Evolutionary conservation across 768 basidiomycete species (phyloP).

Genomic region (Tylopilus sp.): DNA sequence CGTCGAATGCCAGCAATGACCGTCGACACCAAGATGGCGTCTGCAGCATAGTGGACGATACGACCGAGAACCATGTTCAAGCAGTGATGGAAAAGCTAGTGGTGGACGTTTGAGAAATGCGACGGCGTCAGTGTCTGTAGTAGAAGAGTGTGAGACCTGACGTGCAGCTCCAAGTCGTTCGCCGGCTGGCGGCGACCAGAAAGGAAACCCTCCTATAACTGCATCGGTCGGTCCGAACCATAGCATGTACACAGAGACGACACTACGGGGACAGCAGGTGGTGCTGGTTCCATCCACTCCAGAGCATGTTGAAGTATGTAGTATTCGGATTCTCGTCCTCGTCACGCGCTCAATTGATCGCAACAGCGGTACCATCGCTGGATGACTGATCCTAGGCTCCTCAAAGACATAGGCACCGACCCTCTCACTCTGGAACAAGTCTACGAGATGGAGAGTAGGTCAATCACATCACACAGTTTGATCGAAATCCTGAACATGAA

Average conservation of each 20-base stretch:
- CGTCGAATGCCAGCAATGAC: slow-evolving; percentile 88
- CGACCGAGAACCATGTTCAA: slow-evolving; percentile 60
- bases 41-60: slow-evolving; percentile 78
- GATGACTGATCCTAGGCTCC: slow-evolving; percentile 78
- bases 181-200: slow-evolving; percentile 3
- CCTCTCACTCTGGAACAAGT: slow-evolving; percentile 78
- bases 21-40: slow-evolving; percentile 83
- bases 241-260: slow-evolving; percentile 25
- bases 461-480: not conserved
- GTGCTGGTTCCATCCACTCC: slow-evolving; percentile 80
- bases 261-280: slow-evolving; percentile 62
- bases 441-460: slow-evolving; percentile 83
- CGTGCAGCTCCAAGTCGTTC: not conserved
- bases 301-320: slow-evolving; percentile 40
- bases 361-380: slow-evolving; percentile 78
- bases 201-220: slow-evolving; percentile 18
- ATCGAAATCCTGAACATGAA: not conserved
- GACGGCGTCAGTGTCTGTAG: not conserved
- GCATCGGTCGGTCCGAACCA: not conserved
- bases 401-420: slow-evolving; percentile 80
- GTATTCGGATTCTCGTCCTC: not conserved
- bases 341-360: not conserved
- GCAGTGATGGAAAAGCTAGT: not conserved
- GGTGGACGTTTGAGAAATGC: slow-evolving; percentile 2
- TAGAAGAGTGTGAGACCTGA: not conserved